Conservation (phyloP, 2,329 filamentous ascomycete species). For the Cladosporium sphaerospermum region DNA sequence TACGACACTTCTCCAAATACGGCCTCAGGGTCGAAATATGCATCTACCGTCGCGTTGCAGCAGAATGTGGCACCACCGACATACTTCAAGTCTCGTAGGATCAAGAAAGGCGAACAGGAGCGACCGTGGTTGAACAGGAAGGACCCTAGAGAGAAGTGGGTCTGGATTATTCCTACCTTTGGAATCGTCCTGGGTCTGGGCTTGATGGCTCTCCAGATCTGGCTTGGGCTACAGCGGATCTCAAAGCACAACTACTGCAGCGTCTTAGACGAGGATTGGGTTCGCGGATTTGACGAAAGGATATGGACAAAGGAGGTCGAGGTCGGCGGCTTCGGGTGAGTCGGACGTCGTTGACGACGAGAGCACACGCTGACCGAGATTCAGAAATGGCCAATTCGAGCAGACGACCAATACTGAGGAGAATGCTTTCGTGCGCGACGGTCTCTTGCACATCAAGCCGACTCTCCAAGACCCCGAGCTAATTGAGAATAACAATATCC, state of each 20-base stretch:
- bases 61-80: slow-evolving; percentile 23
- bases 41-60: slow-evolving; percentile 36
- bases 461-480: slow-evolving; percentile 65
- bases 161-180: slow-evolving; percentile 69
- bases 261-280: slow-evolving; percentile 62
- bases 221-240: slow-evolving; percentile 66
- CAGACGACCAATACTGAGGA: slow-evolving; percentile 65
- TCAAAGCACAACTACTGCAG: slow-evolving; percentile 68
- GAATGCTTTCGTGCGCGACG: slow-evolving; percentile 67
- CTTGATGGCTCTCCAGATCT: slow-evolving; percentile 65
- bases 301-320: slow-evolving; percentile 72
- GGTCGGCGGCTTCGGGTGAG: slow-evolving; percentile 68
- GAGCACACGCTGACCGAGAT: slow-evolving; percentile 15
- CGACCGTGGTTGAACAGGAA: slow-evolving; percentile 70
- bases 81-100: slow-evolving; percentile 68
- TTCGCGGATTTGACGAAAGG: slow-evolving; percentile 46
- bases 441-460: slow-evolving; percentile 66
- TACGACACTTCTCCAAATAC: slow-evolving; percentile 40
- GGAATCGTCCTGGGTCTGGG: slow-evolving; percentile 64
- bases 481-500: slow-evolving; percentile 58
- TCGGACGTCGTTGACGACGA: slow-evolving; percentile 13
- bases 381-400: slow-evolving; percentile 73
- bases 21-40: slow-evolving; percentile 37
- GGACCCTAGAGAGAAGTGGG: slow-evolving; percentile 78
- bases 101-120: slow-evolving; percentile 66